These are phyloP conservation scores for Saccharomyces mikatae DNA, from an alignment of 805 yeast genomes.

Conservation along the genomic window DNA sequence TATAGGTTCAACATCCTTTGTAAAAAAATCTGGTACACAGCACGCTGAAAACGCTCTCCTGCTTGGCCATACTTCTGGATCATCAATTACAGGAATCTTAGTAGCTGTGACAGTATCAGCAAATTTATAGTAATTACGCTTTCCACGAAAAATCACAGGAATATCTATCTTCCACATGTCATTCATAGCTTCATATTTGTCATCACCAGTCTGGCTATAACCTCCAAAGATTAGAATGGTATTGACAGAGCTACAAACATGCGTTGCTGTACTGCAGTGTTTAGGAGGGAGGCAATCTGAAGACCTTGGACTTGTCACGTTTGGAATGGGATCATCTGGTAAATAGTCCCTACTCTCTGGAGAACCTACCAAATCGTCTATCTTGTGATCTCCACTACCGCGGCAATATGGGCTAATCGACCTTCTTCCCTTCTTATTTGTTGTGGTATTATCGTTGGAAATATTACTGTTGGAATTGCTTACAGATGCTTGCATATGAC, in stretches of 20 bases:
- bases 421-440: slow-evolving; percentile 1
- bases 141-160: slow-evolving; percentile 31
- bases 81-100: slow-evolving; percentile 15
- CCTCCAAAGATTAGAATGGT: slow-evolving; percentile 42
- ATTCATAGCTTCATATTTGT: slow-evolving; percentile 30
- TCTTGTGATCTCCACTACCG: neutral
- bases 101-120: slow-evolving; percentile 32
- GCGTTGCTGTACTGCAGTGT: neutral
- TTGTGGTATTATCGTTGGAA: neutral
- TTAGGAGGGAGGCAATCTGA: neutral
- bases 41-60: slow-evolving; percentile 34
- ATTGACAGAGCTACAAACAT: slow-evolving; percentile 3
- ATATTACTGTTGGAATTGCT: neutral
- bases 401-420: neutral
- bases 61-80: slow-evolving; percentile 24
- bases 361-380: neutral
- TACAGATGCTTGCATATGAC: slow-evolving; percentile 32
- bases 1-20: slow-evolving; percentile 5
- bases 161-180: slow-evolving; percentile 39
- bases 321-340: neutral
- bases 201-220: slow-evolving; percentile 30
- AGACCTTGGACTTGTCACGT: neutral
- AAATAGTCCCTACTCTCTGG: neutral
- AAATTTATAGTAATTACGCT: slow-evolving; percentile 31
- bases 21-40: slow-evolving; percentile 14